Evolutionary conservation across 2,329 filamentous ascomycete genomes (phyloP).

Genomic region (Fusarium pilosicola): DNA sequence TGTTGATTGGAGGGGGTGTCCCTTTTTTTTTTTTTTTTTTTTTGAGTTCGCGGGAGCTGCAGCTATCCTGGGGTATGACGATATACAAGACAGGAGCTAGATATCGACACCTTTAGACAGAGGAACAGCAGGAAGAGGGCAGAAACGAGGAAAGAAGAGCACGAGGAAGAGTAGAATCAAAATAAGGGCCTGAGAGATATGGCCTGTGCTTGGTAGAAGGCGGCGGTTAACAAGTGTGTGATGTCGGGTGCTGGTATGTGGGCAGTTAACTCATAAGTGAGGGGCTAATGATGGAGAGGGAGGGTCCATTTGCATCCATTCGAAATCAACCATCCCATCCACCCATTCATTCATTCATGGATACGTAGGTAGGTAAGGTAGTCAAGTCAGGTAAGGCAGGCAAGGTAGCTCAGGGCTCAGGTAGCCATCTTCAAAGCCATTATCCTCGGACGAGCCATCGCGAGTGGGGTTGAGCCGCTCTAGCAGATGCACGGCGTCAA

Average conservation of each 20-base stretch:
- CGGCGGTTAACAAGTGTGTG: conserved; percentile 38
- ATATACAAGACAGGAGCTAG: conserved; percentile 17
- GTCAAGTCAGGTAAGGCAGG: neutral
- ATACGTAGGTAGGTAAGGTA: neutral
- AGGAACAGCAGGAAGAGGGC: neutral
- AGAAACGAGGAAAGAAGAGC: neutral
- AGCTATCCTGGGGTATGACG: conserved; percentile 21
- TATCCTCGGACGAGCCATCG: conserved; percentile 24
- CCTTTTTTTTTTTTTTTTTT: conserved; percentile 8
- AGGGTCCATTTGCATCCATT: conserved; percentile 19
- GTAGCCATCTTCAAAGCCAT: conserved; percentile 1
- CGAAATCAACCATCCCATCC: conserved; percentile 15
- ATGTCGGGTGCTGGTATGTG: conserved; percentile 39
- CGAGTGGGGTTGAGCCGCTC: conserved; percentile 31
- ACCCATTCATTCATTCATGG: conserved; percentile 13
- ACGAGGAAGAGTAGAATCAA: neutral
- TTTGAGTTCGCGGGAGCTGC: conserved; percentile 18
- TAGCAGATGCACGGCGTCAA: conserved; percentile 37
- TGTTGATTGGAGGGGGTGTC: conserved; percentile 2
- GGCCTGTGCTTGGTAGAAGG: conserved; percentile 29
- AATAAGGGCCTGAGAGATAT: conserved; percentile 19
- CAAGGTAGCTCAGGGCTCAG: neutral
- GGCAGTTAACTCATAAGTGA: conserved; percentile 43
- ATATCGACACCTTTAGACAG: neutral
- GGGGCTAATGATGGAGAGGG: conserved; percentile 38